Evolutionary conservation across 2,329 filamentous ascomycete species (phyloP), one percentile per base, ranked within the genome.

Genomic region (Tolypocladium inflatum): DNA sequence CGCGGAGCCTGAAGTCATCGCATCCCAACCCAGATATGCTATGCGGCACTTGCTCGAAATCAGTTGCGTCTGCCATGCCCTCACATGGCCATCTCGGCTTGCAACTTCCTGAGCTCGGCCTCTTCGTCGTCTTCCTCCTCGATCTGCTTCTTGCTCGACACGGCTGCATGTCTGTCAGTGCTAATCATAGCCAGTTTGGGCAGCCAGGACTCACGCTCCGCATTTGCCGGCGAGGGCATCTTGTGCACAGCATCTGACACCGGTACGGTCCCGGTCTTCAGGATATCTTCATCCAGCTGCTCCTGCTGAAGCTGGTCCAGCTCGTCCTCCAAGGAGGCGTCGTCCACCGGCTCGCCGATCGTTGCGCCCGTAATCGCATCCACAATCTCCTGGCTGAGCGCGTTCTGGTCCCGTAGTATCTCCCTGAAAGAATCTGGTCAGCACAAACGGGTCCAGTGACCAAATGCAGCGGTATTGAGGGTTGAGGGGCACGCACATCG

Each of bases 11-110:
- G 26, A 41, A 48, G 6, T 23, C 30, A n/a, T 52, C 37, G 54
- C 55, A 56, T 59, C 60, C 59, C 37, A 35, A 43, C 41, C 41
- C 51, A 54, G 41, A 54, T 56, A 60, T 59, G 60, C 61, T 58
- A 58, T 61, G 55, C 54, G 35, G 52, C 57, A 43, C 42, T 51
- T 56, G 53, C 33, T 55, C 35, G 38, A 37, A 21, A 42, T 45
- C 45, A 45, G 30, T 35, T 13, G 19, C 13, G 33, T 15, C 38
- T 37, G 38, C 26, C 39, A 5, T 51, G 11, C 43, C 50, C 58
- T 80, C 69, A 96, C 88, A 97, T 96, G 63, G 92, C 92, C 93
- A 97, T 97, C 75, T 97, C 93, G 41, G 91, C 92, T 72, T 96
- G 91, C 65, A 99, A 75, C 76, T 94, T 97, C 74, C 88, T 85